Evolutionary conservation across 768 basidiomycete genomes (phyloP).

Genomic region (Collybia sordida): DNA sequence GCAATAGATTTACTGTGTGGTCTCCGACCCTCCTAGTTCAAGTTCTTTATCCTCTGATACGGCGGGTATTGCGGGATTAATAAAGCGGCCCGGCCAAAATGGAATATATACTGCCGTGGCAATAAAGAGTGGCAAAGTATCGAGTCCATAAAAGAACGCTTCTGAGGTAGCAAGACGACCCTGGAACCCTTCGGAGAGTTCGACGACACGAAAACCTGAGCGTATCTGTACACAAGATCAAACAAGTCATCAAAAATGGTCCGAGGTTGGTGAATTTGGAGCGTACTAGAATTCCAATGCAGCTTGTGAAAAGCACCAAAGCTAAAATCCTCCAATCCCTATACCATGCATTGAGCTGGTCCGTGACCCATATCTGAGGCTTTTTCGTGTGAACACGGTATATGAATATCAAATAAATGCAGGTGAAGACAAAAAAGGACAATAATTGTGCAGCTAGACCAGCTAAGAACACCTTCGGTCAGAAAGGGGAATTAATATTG

Average conservation of each 20-base stretch:
- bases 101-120: conserved; percentile 54
- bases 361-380: conserved; percentile 38
- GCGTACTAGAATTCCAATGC: conserved; percentile 60
- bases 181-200: conserved; percentile 59
- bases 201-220: conserved; percentile 58
- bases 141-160: conserved; percentile 61
- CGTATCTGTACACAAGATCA: conserved; percentile 45
- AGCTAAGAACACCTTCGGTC: conserved; percentile 48
- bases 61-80: conserved; percentile 11
- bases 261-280: background rate
- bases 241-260: background rate
- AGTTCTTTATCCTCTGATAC: too few species aligned
- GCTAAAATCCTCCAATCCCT: conserved; percentile 62
- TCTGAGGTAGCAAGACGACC: conserved; percentile 61
- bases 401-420: conserved; percentile 47
- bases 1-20: too few species aligned
- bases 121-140: conserved; percentile 65
- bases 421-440: conserved; percentile 51
- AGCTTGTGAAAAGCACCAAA: conserved; percentile 49
- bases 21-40: too few species aligned
- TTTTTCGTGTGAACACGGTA: conserved; percentile 43
- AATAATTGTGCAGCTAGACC: conserved; percentile 56
- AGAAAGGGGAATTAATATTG: background rate
- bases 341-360: conserved; percentile 41
- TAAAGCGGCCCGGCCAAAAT: conserved; percentile 71